phyloP scores from a whole-genome alignment of 352 stramenopile species.

The Phytophthora colocasiae region DNA sequence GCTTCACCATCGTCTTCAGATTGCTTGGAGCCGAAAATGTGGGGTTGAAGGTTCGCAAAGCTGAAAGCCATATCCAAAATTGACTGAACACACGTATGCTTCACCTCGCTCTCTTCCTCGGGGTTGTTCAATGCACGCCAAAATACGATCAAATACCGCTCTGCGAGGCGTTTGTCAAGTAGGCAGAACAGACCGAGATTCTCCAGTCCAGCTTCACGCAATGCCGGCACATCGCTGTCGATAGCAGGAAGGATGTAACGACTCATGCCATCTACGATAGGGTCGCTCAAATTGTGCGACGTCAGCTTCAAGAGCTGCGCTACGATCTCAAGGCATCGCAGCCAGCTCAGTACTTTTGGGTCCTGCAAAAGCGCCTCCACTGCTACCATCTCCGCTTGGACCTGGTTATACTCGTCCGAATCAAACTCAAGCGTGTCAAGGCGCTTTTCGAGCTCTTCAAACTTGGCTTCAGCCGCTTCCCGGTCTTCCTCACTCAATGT shows the following conservation, averaged over 20 bases:
- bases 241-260: constrained; percentile 82
- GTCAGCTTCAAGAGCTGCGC: constrained; percentile 79
- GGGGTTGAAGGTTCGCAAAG: constrained; percentile 62
- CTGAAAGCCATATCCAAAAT: constrained; percentile 78
- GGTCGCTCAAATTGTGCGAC: constrained; percentile 69
- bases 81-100: constrained; percentile 77
- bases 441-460: constrained; percentile 68
- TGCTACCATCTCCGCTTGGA: constrained; percentile 72
- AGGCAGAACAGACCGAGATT: constrained; percentile 77
- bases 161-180: constrained; percentile 72
- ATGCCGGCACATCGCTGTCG: constrained; percentile 75
- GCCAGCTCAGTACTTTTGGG: constrained; percentile 67
- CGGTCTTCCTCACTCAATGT: constrained; percentile 64
- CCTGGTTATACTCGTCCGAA: constrained; percentile 61
- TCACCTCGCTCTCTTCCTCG: constrained; percentile 80
- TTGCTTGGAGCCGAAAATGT: constrained; percentile 47
- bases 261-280: constrained; percentile 68
- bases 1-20: constrained; percentile 13
- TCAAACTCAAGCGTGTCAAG: constrained; percentile 68
- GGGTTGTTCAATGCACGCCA: constrained; percentile 82
- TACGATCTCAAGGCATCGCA: constrained; percentile 80
- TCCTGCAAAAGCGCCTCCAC: constrained; percentile 78
- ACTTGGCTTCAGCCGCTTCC: constrained; percentile 56
- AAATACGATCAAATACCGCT: constrained; percentile 78
- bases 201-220: constrained; percentile 78